Evolutionary conservation across 768 basidiomycete species (phyloP), one percentile per base, ranked within the genome.

Genomic region (Termitomyces sp.): DNA sequence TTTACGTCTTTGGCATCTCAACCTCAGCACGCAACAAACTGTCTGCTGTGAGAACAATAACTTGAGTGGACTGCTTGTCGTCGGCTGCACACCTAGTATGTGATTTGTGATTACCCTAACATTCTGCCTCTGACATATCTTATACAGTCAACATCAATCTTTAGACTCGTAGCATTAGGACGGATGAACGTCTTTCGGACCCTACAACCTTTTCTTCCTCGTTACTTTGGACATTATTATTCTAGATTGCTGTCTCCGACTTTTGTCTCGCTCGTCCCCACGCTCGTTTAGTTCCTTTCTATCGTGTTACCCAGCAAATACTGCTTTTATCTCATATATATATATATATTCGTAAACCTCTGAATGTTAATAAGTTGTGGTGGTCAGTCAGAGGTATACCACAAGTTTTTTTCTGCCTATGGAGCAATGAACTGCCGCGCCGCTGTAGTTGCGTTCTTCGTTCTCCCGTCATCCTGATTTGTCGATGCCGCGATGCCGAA

Each of bases 11-110:
- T 59, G n/a, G 37, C 3, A 34, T 40, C 25, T 15, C 54, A 82
- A 80, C 72, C 25, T 15, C 54, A 82, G 80, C 72, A 45, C 62
- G 5, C 52, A 63, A 14, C 77, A 82, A 64, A 70, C 79, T 11
- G 77, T 83, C 47, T 84, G 82, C 69, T 84, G 83, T 68, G 62
- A 71, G 32, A 73, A 76, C 60, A 80, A 82, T 62, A 62, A 65
- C 49, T 81, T 75, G 69, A 76, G 77, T 37, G 80, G 82, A 48
- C 65, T 81, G 38, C 71, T 82, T 56, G 74, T 71, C 8, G 63
- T 80, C 57, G 80, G 78, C 6, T 82, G 81, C 70, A 62, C 71
- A 14, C 77, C 77, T 1, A 74, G 80, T 81, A 68, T 66, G 80
- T 71, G 25, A 32, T 9, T 32, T n/a, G 1, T 7, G n/a, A 11